These are phyloP conservation scores for Saturnispora besseyi DNA, from an alignment of 805 yeast genomes.

Conservation along the genomic window DNA sequence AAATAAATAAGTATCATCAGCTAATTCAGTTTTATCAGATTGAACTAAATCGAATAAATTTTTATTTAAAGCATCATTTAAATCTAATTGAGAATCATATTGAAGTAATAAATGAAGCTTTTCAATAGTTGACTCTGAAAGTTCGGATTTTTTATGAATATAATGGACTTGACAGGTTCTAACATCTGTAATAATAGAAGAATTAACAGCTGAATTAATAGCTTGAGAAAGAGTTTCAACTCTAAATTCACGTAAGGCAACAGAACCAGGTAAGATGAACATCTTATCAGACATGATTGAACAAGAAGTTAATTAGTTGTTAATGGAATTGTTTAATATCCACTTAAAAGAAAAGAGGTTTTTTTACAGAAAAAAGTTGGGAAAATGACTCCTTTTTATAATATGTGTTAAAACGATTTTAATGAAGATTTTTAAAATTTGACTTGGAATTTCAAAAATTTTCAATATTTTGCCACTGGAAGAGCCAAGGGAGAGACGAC, in stretches of 20 bases:
- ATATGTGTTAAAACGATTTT: neutral
- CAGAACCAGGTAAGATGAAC: conserved; percentile 73
- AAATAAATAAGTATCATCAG: conserved; percentile 45
- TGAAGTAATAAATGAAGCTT: conserved; percentile 56
- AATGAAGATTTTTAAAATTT: neutral
- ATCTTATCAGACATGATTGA: conserved; percentile 18
- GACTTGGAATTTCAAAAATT: neutral
- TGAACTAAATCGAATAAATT: conserved; percentile 20
- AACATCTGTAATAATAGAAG: conserved; percentile 59
- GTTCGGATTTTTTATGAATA: conserved; percentile 44
- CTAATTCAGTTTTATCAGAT: conserved; percentile 20
- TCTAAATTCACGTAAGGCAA: conserved; percentile 82
- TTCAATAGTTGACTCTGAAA: conserved; percentile 34
- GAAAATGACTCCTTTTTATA: neutral
- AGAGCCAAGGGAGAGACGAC: neutral
- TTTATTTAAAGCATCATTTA: conserved; percentile 29
- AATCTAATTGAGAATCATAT: conserved; percentile 63
- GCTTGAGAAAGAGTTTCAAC: conserved; percentile 62
- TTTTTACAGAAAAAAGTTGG: neutral
- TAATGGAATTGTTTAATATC: neutral
- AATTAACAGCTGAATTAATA: conserved; percentile 61
- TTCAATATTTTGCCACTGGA: neutral
- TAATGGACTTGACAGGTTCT: conserved; percentile 76
- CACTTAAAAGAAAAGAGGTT: neutral
- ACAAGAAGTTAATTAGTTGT: neutral